phyloP scores from a whole-genome alignment of 495 filamentous ascomycete genomes.

The Bathelium albidoporum region DNA sequence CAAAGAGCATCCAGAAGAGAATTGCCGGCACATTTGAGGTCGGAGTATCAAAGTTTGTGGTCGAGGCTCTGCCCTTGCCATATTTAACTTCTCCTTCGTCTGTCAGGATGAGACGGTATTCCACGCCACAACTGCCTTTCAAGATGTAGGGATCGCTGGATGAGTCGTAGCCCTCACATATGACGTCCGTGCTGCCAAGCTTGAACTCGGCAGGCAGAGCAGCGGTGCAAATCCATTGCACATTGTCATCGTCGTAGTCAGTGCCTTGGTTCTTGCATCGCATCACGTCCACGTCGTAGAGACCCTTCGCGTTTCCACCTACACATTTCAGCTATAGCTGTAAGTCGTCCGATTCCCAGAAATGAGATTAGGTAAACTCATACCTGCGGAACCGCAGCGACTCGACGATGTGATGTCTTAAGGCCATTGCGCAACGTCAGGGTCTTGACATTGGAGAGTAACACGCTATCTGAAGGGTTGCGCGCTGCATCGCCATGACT shows the following conservation, averaged over 20 bases:
- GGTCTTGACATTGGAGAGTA: slow-evolving; percentile 64
- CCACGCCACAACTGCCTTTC: slow-evolving; percentile 84
- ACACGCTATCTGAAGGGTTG: slow-evolving; percentile 50
- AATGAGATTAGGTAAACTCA: background rate
- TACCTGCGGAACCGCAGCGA: slow-evolving; percentile 63
- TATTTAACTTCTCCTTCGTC: slow-evolving; percentile 67
- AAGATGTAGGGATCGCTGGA: slow-evolving; percentile 73
- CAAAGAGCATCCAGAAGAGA: slow-evolving; percentile 32
- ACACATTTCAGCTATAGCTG: slow-evolving; percentile 58
- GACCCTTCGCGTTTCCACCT: slow-evolving; percentile 49
- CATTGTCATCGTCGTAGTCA: slow-evolving; percentile 34
- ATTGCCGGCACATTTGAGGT: slow-evolving; percentile 16
- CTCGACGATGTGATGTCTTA: slow-evolving; percentile 64
- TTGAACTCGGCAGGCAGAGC: slow-evolving; percentile 73
- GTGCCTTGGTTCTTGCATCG: slow-evolving; percentile 75
- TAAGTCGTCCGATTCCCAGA: background rate
- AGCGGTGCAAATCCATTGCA: slow-evolving; percentile 85
- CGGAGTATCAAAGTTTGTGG: slow-evolving; percentile 18
- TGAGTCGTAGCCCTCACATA: slow-evolving; percentile 77
- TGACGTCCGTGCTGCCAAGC: slow-evolving; percentile 79
- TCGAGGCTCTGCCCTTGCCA: slow-evolving; percentile 19
- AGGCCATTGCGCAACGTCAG: slow-evolving; percentile 60
- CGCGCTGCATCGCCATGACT: slow-evolving; percentile 3
- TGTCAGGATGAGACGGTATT: slow-evolving; percentile 76
- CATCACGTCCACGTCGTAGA: slow-evolving; percentile 69